Evolutionary conservation across 2,329 filamentous ascomycete species (phyloP).

Genomic region (Colletotrichum musae): DNA sequence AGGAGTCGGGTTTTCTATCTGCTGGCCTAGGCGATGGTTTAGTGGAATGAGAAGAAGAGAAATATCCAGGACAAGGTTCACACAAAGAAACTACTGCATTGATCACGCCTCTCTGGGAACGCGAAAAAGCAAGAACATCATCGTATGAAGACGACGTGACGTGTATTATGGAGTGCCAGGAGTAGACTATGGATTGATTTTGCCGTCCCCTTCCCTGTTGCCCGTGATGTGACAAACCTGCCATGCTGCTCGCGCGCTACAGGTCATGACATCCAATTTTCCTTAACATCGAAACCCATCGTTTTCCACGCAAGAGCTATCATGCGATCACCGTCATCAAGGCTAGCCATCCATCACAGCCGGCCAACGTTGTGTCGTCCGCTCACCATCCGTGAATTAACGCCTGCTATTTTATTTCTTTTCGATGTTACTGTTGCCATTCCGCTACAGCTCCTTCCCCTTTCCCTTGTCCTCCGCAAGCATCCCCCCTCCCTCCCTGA

Average conservation of each 20-base stretch:
- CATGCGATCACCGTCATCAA: neutral
- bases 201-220: neutral
- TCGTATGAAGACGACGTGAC: conserved; percentile 36
- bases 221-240: neutral
- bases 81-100: conserved; percentile 42
- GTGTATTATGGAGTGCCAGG: conserved; percentile 38
- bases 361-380: no score
- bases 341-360: neutral
- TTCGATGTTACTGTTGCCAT: neutral
- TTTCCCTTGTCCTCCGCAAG: conserved; percentile 50
- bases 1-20: conserved; percentile 32
- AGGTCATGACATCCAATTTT: no score
- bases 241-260: no score
- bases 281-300: no score
- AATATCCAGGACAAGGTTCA: conserved; percentile 39
- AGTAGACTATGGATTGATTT: conserved; percentile 39
- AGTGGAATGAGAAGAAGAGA: conserved; percentile 37
- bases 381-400: no score
- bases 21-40: conserved; percentile 40
- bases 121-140: neutral
- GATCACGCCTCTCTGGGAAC: conserved; percentile 21
- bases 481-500: conserved; percentile 65
- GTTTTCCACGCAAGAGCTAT: no score
- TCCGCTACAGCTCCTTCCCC: conserved; percentile 1
- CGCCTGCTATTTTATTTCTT: no score